Evolutionary conservation across 306 rosid genomes (phyloP).

Genomic region (Sechiopsis laciniata): DNA sequence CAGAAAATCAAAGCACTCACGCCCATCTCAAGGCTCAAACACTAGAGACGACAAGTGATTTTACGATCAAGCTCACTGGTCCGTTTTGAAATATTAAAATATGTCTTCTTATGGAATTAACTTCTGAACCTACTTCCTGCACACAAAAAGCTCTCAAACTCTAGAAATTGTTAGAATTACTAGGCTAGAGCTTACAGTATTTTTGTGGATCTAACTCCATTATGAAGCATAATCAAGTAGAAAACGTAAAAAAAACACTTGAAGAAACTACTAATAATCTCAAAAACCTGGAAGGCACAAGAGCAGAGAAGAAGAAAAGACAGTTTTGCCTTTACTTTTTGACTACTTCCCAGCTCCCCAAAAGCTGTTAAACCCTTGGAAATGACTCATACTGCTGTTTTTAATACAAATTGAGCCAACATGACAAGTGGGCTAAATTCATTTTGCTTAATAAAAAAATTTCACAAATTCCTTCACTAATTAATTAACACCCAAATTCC

Average conservation of each 20-base stretch:
- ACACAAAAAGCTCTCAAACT: neutral
- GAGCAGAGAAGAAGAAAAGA: conserved; percentile 1
- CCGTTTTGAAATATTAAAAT: neutral
- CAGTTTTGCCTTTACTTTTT: neutral
- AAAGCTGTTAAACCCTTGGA: neutral
- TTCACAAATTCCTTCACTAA: neutral
- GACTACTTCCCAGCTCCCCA: neutral
- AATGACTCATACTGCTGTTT: neutral
- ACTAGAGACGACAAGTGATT: too few relatives aligned
- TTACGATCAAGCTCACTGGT: neutral
- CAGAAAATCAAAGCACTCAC: too few relatives aligned
- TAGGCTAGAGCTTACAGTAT: neutral
- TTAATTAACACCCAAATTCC: neutral
- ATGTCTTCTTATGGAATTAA: neutral
- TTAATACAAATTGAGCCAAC: neutral
- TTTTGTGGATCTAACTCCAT: neutral
- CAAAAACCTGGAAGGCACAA: neutral
- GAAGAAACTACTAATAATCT: neutral
- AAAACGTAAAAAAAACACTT: neutral
- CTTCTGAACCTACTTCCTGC: conserved; percentile 7
- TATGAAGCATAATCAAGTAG: conserved; percentile 9
- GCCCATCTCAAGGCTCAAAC: too few relatives aligned
- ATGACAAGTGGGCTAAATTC: neutral
- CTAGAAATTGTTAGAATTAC: neutral
- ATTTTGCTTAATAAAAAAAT: neutral